A percentile compares a stretch with the other conserved stretches of the same genome.
These are phyloP conservation scores for Phalaenopsis equestris DNA, from an alignment of 106 monocot genomes.

Conservation along the genomic window DNA sequence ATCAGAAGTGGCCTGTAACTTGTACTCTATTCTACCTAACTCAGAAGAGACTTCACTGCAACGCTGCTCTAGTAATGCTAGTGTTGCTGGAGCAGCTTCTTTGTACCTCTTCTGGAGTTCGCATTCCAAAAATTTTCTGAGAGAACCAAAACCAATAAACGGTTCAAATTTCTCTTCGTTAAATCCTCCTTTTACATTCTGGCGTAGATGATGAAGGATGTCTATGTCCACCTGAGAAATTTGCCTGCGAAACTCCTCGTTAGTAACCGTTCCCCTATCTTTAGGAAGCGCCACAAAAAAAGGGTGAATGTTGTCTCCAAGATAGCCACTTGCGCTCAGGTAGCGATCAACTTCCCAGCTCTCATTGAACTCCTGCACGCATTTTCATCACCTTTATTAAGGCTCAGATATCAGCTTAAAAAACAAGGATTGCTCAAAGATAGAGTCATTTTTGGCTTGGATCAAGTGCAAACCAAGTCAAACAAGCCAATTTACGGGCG, in stretches of 20 bases:
- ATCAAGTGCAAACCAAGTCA: too few species aligned
- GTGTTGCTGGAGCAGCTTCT: slow-evolving; percentile 90
- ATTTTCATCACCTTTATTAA: neutral
- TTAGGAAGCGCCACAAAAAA: slow-evolving; percentile 98
- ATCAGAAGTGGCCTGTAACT: slow-evolving; percentile 82
- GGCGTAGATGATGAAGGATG: slow-evolving; percentile 65
- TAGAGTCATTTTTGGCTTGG: too few species aligned
- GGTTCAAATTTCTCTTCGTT: slow-evolving; percentile 83
- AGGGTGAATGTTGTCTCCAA: slow-evolving; percentile 86
- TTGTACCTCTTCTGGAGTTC: slow-evolving; percentile 96
- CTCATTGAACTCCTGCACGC: slow-evolving; percentile 80
- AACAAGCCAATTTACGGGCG: too few species aligned
- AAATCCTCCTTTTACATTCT: slow-evolving; percentile 81
- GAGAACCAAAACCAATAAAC: slow-evolving; percentile 72
- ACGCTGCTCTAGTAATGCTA: slow-evolving; percentile 86
- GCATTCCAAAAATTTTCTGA: slow-evolving; percentile 69
- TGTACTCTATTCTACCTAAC: slow-evolving; percentile 59
- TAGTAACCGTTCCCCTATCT: slow-evolving; percentile 67
- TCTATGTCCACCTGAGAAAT: slow-evolving; percentile 87
- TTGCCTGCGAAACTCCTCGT: slow-evolving; percentile 94
- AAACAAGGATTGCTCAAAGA: too few species aligned
- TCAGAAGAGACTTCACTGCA: slow-evolving; percentile 70
- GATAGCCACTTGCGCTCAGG: slow-evolving; percentile 89
- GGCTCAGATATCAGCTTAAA: too few species aligned
- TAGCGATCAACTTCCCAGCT: slow-evolving; percentile 93